phyloP scores from a whole-genome alignment of 1,139 yeast species.

The Sugiyamaella pinicola region DNA sequence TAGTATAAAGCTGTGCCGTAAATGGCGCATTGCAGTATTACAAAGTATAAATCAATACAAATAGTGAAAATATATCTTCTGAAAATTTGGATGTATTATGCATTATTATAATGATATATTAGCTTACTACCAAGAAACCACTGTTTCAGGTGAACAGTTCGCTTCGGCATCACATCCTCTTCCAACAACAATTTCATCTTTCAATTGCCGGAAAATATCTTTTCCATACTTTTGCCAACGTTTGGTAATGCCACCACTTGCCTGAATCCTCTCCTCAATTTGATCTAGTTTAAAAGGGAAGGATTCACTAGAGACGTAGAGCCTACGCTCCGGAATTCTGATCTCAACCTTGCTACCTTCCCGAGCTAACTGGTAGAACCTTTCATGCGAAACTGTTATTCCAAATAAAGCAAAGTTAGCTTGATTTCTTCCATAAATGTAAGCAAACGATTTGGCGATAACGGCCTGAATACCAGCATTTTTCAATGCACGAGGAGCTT shows the following conservation, averaged over 20 bases:
- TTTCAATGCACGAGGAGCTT: constrained; percentile 23
- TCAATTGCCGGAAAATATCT: constrained; percentile 22
- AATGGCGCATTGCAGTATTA: too few species aligned
- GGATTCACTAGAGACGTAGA: constrained; percentile 19
- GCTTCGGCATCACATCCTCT: constrained; percentile 8
- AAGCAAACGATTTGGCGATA: constrained; percentile 25
- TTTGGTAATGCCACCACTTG: constrained; percentile 24
- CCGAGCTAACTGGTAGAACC: constrained; percentile 23
- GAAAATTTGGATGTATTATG: background rate
- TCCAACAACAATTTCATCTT: constrained; percentile 16
- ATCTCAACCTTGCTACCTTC: constrained; percentile 21
- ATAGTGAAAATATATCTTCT: too few species aligned
- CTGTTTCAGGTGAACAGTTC: constrained; percentile 3
- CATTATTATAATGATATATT: too few species aligned
- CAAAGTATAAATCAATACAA: too few species aligned
- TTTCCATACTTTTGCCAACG: constrained; percentile 24
- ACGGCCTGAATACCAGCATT: constrained; percentile 24
- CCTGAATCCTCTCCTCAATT: constrained; percentile 23
- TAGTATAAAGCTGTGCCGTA: too few species aligned
- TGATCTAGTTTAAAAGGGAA: constrained; percentile 24
- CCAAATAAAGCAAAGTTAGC: constrained; percentile 26
- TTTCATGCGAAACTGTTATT: constrained; percentile 20
- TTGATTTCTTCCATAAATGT: constrained; percentile 25
- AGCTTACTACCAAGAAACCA: constrained; percentile 14
- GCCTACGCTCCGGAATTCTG: constrained; percentile 20